Conservation (phyloP, 1,139 yeast genomes). For the Kurtzmaniella quercitrusa region DNA sequence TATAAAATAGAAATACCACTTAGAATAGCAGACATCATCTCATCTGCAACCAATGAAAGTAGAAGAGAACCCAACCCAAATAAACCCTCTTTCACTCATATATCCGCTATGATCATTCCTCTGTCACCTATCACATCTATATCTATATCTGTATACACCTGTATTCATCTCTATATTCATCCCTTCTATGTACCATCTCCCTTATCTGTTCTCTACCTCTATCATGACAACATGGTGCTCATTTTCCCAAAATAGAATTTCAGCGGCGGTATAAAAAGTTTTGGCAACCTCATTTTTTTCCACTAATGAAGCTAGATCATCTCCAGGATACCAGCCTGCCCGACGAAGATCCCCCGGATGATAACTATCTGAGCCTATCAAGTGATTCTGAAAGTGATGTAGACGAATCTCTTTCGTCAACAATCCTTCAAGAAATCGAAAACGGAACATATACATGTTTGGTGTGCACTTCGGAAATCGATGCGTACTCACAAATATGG, state of each 20-base stretch:
- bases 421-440: constrained; percentile 51
- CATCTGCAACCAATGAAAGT: no score
- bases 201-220: no score
- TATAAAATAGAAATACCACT: no score
- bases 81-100: no score
- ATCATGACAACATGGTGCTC: background rate
- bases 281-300: background rate
- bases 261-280: background rate
- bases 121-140: no score
- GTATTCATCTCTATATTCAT: no score
- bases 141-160: no score
- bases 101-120: no score
- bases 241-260: background rate
- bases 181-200: no score
- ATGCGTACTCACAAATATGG: constrained; percentile 65
- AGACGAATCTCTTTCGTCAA: constrained; percentile 31
- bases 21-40: no score
- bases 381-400: constrained; percentile 8
- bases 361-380: background rate
- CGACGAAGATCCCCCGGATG: background rate
- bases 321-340: background rate
- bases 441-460: constrained; percentile 72
- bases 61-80: no score
- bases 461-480: constrained; percentile 81
- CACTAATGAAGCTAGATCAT: constrained; percentile 1